These are phyloP conservation scores for Epichloe festucae DNA, from an alignment of 2,329 filamentous ascomycete species.

Conservation along the genomic window DNA sequence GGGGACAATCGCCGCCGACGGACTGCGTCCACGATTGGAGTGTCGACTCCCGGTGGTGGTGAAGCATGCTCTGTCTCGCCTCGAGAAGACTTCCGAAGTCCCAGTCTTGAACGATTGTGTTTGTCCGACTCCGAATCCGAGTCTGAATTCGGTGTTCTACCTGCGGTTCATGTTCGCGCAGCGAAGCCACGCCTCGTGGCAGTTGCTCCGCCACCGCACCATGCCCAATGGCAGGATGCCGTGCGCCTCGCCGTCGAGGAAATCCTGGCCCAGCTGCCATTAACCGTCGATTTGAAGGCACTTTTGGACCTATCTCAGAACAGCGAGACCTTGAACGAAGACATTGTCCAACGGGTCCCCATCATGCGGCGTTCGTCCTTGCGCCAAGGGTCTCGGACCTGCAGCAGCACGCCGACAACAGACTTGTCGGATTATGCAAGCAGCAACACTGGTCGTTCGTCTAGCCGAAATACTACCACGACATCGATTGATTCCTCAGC, in stretches of 20 bases:
- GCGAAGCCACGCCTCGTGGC: neutral
- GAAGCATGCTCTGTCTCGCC: neutral
- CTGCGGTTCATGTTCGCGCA: neutral
- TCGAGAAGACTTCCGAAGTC: neutral
- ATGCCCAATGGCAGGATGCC: constrained; percentile 4
- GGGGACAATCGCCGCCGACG: neutral
- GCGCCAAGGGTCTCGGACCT: constrained; percentile 25
- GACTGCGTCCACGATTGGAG: neutral
- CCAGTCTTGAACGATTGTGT: neutral
- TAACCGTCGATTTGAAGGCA: constrained; percentile 2
- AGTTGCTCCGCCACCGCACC: neutral
- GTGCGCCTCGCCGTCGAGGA: constrained; percentile 5
- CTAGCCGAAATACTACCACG: constrained; percentile 30
- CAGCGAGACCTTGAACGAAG: neutral
- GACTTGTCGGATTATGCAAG: constrained; percentile 25
- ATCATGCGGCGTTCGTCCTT: constrained; percentile 8
- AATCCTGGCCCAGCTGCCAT: constrained; percentile 4
- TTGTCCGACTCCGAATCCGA: neutral
- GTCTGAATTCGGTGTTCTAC: neutral
- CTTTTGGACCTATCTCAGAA: constrained; percentile 2
- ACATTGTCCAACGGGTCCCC: constrained; percentile 3
- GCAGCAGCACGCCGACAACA: constrained; percentile 24
- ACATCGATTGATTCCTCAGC: constrained; percentile 27
- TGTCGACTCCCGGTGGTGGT: neutral
- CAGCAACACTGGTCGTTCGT: constrained; percentile 24